Base-by-base conservation (phyloP, 2,329 filamentous ascomycete species). In the Bipolaris victoriae region DNA sequence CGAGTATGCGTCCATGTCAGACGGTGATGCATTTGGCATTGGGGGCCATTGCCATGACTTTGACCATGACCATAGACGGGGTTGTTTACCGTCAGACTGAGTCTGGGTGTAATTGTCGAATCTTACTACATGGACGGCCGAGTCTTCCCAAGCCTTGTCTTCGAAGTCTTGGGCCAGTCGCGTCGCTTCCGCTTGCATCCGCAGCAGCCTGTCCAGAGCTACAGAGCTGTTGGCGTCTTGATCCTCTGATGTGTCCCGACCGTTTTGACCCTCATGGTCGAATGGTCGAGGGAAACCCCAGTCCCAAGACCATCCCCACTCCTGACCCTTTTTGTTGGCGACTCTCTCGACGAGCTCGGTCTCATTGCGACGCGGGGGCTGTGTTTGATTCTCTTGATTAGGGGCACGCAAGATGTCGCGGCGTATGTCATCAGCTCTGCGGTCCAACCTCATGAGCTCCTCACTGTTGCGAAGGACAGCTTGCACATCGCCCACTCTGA, bases 1-100 rank as follows among this genome's bases (percentile, higher is more conserved):
- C 1, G 84, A 87, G 68, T 87, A 87, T 45, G 52, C 35, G 29
- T 31, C 40, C 13, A 62, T 39, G 9, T 63, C 45, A 20, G 43
- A 49, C 4, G 50, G 53, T 29, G 48, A 11, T 20, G 44, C 47
- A 4, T 57, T 51, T 54, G 54, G 55, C 52, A 66, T 58, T 10
- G 62, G 60, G 5, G 66, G 66, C 66, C 62, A 69, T 16, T 61
- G 58, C 57, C 60, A 66, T n/a, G 61, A 64, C 55, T 55, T 64
- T 15, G 59, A 57, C 44, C 46, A 63, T 24, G 59, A 55, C 55
- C 61, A 59, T 16, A 49, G 39, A 7, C 46, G 53, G 26, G 58
- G 51, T 18, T 56, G 41, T 7, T 11, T 24, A 6, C 39, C 44
- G 4, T 49, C 24, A 9, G 10, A 24, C 22, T 10, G 24, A 16